Base-by-base conservation (phyloP, 306 rosid genomes). In the Pachyrhizus erosus region DNA sequence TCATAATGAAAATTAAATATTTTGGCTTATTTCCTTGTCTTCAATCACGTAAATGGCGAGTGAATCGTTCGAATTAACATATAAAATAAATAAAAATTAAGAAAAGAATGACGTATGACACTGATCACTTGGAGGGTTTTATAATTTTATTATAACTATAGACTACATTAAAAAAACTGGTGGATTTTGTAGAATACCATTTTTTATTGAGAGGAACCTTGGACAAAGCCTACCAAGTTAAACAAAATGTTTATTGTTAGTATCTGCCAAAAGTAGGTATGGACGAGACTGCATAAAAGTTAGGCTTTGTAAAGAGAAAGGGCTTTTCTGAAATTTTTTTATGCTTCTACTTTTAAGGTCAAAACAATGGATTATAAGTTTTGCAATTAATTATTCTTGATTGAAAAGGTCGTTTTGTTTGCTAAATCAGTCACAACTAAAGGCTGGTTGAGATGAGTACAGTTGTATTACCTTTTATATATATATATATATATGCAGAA, bases 381-480 rank as follows among this genome's bases (percentile, higher is more conserved):
- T 5, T 45, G 48, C 24, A 46, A 46, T 64, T 77, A 12, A 18
- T 64, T 46, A 67, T 78, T 52, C 20, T 67, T 49, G 13, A 67
- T 78, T 67, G 57, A 78, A 51, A 78, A 65, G 26, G n/a, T 15
- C 12, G 27, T 66, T 78, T 78, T 78, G 82, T 65, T 78, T 3
- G 48, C 73, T 78, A 31, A 62, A 77, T 77, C 67, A 57, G 5
- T 75, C 37, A 23, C 24, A 3, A 23, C 20, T 20, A 20, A 42
- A 55, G 26, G 60, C 9, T 23, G 3, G 14, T 77, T 7, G 20
- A 45, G 5, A 2, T 18, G 31, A 61, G 4, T 75, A 11, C 27
- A 24, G 4, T 52, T 26, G 5, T 64, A 31, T 17, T 31, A 33
- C 13, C 14, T 61, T 31, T 33, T 6, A 14, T 15, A 33, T 61